A percentile compares a stretch with the other conserved stretches of the same genome.
phyloP scores from a whole-genome alignment of 805 yeast genomes.

The Candida morakotiae region DNA sequence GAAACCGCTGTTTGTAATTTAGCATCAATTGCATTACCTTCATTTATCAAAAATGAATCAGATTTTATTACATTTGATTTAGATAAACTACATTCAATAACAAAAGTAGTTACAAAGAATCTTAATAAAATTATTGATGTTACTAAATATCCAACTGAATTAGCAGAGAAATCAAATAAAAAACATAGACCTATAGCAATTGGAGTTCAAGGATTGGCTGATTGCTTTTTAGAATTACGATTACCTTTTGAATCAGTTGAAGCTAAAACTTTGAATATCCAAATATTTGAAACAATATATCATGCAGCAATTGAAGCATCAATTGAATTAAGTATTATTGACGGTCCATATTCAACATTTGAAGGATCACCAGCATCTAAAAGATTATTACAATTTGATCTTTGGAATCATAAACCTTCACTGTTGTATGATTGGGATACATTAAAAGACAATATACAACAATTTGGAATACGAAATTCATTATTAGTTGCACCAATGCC shows the following conservation, averaged over 20 bases:
- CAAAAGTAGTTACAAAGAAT: slow-evolving; percentile 75
- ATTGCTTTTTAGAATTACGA: slow-evolving; percentile 73
- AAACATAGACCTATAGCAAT: slow-evolving; percentile 91
- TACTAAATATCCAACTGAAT: slow-evolving; percentile 77
- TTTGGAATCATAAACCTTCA: slow-evolving; percentile 82
- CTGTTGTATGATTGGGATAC: slow-evolving; percentile 83
- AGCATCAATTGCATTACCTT: slow-evolving; percentile 86
- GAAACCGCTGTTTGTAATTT: slow-evolving; percentile 95
- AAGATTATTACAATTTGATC: slow-evolving; percentile 80
- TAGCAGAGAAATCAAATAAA: slow-evolving; percentile 71
- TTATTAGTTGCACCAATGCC: slow-evolving; percentile 94
- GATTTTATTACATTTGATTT: slow-evolving; percentile 63
- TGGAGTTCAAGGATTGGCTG: slow-evolving; percentile 98
- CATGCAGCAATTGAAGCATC: slow-evolving; percentile 92
- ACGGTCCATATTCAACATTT: slow-evolving; percentile 71
- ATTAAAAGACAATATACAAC: slow-evolving; percentile 54
- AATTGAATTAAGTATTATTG: slow-evolving; percentile 64
- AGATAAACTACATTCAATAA: slow-evolving; percentile 64
- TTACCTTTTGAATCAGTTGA: slow-evolving; percentile 81
- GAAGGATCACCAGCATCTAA: slow-evolving; percentile 87
- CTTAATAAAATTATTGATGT: slow-evolving; percentile 81
- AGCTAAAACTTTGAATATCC: slow-evolving; percentile 72
- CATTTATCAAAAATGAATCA: slow-evolving; percentile 44
- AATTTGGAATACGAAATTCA: slow-evolving; percentile 80
- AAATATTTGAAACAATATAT: slow-evolving; percentile 92